Evolutionary conservation across 306 rosid genomes (phyloP).

Genomic region (Quercus suber): DNA sequence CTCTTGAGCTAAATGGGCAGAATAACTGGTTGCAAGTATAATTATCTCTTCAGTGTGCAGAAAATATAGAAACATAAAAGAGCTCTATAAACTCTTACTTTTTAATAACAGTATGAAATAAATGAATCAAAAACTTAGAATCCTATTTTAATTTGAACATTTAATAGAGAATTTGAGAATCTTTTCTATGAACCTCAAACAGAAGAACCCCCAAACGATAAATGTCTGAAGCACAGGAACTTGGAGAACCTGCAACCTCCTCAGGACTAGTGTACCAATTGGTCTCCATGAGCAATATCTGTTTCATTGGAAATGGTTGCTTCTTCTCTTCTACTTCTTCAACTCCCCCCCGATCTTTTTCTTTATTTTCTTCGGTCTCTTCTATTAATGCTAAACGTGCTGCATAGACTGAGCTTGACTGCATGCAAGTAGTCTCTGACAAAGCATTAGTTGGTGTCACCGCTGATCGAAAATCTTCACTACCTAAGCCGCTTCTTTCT

Average conservation of each 20-base stretch:
- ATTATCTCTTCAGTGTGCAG: constrained; percentile 32
- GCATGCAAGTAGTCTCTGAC: constrained; percentile 83
- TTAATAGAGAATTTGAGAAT: constrained; percentile 9
- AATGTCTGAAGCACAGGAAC: constrained; percentile 84
- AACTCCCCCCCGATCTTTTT: constrained; percentile 51
- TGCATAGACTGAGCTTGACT: constrained; percentile 66
- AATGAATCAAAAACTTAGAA: constrained; percentile 14
- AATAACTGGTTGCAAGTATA: constrained; percentile 67
- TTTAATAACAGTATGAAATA: constrained; percentile 11
- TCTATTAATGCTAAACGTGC: constrained; percentile 63
- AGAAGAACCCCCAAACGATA: constrained; percentile 91
- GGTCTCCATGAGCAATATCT: constrained; percentile 71
- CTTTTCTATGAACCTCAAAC: constrained; percentile 61
- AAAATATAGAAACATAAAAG: constrained; percentile 10
- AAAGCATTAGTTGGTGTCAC: constrained; percentile 47
- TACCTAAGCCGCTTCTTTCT: constrained; percentile 43
- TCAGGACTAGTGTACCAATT: constrained; percentile 95
- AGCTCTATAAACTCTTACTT: constrained; percentile 11
- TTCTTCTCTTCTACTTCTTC: constrained; percentile 69
- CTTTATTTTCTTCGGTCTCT: constrained; percentile 60
- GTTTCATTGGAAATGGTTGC: constrained; percentile 93
- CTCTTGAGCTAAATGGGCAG: constrained; percentile 82
- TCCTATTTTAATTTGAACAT: constrained; percentile 16
- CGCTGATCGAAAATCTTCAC: constrained; percentile 48
- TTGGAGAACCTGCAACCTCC: constrained; percentile 55